Evolutionary conservation across 495 filamentous ascomycete genomes (phyloP).

Genomic region (Thermothielavioides terrestris): DNA sequence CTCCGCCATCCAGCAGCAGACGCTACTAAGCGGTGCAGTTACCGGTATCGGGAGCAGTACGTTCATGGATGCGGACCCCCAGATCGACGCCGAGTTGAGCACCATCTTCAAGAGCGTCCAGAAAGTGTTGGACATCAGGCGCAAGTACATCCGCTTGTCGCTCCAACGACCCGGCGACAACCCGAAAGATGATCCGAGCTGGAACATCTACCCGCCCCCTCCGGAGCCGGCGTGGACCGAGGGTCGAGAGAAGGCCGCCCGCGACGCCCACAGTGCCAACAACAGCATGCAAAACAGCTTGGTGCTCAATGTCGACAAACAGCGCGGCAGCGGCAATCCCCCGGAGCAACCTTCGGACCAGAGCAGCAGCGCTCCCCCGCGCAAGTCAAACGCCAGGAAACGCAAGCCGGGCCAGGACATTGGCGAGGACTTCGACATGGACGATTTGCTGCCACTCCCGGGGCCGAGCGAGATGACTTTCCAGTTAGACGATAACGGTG

Average conservation of each 20-base stretch:
- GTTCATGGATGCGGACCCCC: slow-evolving; percentile 52
- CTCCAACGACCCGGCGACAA: slow-evolving; percentile 72
- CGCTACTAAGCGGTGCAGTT: slow-evolving; percentile 20
- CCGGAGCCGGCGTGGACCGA: slow-evolving; percentile 86
- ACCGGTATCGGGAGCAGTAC: slow-evolving; percentile 28
- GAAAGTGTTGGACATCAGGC: slow-evolving; percentile 70
- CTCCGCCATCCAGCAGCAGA: slow-evolving; percentile 20
- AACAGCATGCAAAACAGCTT: slow-evolving; percentile 51
- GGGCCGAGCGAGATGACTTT: slow-evolving; percentile 60
- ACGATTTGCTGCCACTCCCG: slow-evolving; percentile 66
- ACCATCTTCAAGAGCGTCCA: slow-evolving; percentile 83
- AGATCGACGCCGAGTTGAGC: slow-evolving; percentile 71
- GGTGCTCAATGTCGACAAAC: slow-evolving; percentile 35
- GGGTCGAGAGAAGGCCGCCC: slow-evolving; percentile 44
- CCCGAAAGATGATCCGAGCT: slow-evolving; percentile 72
- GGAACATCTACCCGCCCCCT: slow-evolving; percentile 84
- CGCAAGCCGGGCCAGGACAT: slow-evolving; percentile 87
- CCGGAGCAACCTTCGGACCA: slow-evolving; percentile 1
- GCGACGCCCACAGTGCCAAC: slow-evolving; percentile 32
- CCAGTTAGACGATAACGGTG: slow-evolving; percentile 68
- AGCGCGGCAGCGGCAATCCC: slow-evolving; percentile 11
- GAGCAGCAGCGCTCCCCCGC: slow-evolving; percentile 16
- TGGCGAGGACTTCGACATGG: slow-evolving; percentile 67
- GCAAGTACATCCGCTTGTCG: slow-evolving; percentile 84
- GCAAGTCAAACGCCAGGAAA: slow-evolving; percentile 37